phyloP scores from a whole-genome alignment of 1,139 yeast genomes.

The Candida buenavistaensis region DNA sequence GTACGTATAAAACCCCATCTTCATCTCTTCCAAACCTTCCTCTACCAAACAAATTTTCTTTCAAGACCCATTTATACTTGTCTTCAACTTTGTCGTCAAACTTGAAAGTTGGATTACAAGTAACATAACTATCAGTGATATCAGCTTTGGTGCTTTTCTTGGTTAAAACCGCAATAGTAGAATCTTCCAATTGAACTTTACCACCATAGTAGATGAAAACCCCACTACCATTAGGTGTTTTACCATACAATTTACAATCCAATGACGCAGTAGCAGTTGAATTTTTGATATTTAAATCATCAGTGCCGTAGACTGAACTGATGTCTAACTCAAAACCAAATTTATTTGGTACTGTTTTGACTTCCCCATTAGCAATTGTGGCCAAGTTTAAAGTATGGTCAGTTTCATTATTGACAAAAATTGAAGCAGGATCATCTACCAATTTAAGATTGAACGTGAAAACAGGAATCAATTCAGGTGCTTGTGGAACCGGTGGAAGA shows the following conservation, averaged over 20 bases:
- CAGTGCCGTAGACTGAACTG: slow-evolving; percentile 37
- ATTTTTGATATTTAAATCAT: slow-evolving; percentile 40
- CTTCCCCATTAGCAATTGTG: slow-evolving; percentile 26
- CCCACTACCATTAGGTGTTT: slow-evolving; percentile 38
- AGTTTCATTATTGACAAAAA: slow-evolving; percentile 18
- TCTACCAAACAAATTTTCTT: slow-evolving; percentile 48
- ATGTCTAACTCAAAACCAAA: slow-evolving; percentile 32
- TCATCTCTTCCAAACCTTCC: slow-evolving; percentile 54
- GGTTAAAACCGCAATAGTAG: slow-evolving; percentile 33
- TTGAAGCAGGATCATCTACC: slow-evolving; percentile 16
- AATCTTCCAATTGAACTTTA: slow-evolving; percentile 35
- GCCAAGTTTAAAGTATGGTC: slow-evolving; percentile 22
- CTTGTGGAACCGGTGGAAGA: slow-evolving; percentile 16
- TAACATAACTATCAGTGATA: slow-evolving; percentile 48
- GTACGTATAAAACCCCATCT: slow-evolving; percentile 45
- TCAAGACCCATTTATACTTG: slow-evolving; percentile 48
- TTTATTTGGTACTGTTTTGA: slow-evolving; percentile 29
- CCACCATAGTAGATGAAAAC: slow-evolving; percentile 48
- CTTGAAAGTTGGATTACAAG: slow-evolving; percentile 43
- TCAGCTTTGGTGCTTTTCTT: slow-evolving; percentile 27
- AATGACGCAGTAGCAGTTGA: slow-evolving; percentile 34
- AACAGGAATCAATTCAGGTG: slow-evolving; percentile 31
- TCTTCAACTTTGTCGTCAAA: slow-evolving; percentile 39
- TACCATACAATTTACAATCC: slow-evolving; percentile 51
- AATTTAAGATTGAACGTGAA: slow-evolving; percentile 28